Conservation (phyloP, 2,329 filamentous ascomycete species). For the Microsporum ferrugineum region DNA sequence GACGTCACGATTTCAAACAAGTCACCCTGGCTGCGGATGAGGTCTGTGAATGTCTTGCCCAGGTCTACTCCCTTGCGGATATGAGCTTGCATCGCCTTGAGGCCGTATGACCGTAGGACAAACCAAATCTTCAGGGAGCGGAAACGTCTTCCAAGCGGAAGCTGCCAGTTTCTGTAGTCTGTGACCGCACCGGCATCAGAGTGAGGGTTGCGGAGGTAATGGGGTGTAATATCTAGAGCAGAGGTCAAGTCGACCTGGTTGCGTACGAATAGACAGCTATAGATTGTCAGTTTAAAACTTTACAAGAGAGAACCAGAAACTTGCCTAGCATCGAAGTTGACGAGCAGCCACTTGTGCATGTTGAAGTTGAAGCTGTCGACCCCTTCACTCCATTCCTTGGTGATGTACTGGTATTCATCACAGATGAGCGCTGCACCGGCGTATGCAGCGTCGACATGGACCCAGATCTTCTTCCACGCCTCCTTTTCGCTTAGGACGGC, state of each 20-base stretch:
- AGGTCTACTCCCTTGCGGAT: conserved; percentile 57
- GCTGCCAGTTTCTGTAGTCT: conserved; percentile 96
- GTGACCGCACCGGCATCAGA: conserved; percentile 75
- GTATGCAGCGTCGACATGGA: conserved; percentile 89
- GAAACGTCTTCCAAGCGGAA: conserved; percentile 81
- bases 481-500: conserved; percentile 37
- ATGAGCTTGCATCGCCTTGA: conserved; percentile 62
- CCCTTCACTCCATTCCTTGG: conserved; percentile 44
- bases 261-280: conserved; percentile 67
- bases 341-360: conserved; percentile 94
- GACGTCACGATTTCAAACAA: conserved; percentile 65
- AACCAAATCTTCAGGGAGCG: conserved; percentile 91
- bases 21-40: conserved; percentile 50
- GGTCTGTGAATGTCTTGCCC: conserved; percentile 56
- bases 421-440: conserved; percentile 75
- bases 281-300: conserved; percentile 17
- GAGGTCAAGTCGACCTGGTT: conserved; percentile 64
- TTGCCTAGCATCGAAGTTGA: conserved; percentile 67
- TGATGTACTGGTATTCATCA: conserved; percentile 64
- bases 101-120: conserved; percentile 70
- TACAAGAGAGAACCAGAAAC: conserved; percentile 8
- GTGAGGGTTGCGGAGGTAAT: conserved; percentile 72
- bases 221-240: conserved; percentile 65
- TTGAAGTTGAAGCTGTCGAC: conserved; percentile 92
- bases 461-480: conserved; percentile 57